Base-by-base conservation (phyloP, 2,329 filamentous ascomycete genomes). In the Byssothecium circinans region DNA sequence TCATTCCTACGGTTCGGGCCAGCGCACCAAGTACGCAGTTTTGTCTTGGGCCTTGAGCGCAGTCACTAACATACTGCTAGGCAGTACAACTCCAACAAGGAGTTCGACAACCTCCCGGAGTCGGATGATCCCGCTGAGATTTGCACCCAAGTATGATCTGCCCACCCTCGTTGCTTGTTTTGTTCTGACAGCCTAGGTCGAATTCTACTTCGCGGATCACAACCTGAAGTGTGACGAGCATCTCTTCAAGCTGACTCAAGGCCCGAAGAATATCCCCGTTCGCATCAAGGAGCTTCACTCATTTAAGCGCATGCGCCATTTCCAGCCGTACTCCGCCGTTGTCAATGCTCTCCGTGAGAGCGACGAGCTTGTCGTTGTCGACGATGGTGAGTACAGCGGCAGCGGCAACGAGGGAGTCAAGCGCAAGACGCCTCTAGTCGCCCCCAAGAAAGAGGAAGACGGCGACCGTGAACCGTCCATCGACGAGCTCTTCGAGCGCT, bases 251-350 rank as follows among this genome's bases (percentile, higher is more conserved):
- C 79, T 85, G 64, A 88, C 89, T 45, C 87, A 85, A 32, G 92
- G 92, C 47, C 78, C 82, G 56, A 81, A 87, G 64, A 96, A 96
- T 78, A 87, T 88, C 71, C 81, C 91, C 35, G 85, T 99, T 30
- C 78, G 85, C 18, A 78, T 99, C 58, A 85, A 85, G 64, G 81
- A 85, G 52, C 84, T 99, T 57, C 84, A 86, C 78, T 85, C 78
- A 42, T 99, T 99, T 81, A 92, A 91, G 76, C 91, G 95, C 71
- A 99, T 99, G 95, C 87, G 85, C 58, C 88, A 86, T 63, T 99
- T 97, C 82, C 85, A 94, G 75, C 89, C 90, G 34, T 91, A 91
- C 76, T 84, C 82, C 46, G 86, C 88, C 47, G 82, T 99, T 35
- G 85, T 96, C 51, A 84, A 84, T 43, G 92, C 94, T 29, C 82